phyloP scores from a whole-genome alignment of 2,329 filamentous ascomycete genomes.

The Macroventuria anomochaeta region DNA sequence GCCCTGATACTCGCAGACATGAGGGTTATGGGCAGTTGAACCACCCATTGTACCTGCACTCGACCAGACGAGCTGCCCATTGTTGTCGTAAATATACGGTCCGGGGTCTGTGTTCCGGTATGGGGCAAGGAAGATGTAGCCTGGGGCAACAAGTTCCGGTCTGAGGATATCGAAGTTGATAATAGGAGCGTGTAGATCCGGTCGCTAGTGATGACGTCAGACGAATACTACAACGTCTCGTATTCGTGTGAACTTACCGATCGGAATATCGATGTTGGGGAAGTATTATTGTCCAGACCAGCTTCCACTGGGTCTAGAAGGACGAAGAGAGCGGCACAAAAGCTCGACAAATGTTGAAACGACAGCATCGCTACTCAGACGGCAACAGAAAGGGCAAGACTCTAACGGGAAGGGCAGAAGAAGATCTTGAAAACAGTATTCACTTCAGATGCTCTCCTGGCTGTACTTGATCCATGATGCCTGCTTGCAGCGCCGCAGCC shows the following conservation, averaged over 20 bases:
- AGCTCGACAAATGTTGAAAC: constrained; percentile 11
- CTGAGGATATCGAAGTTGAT: constrained; percentile 13
- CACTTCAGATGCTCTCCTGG: constrained; percentile 1
- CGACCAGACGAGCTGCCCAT: constrained; percentile 12
- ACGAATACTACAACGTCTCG: neutral
- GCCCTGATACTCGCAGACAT: constrained; percentile 15
- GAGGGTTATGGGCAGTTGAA: constrained; percentile 13
- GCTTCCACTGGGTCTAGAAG: neutral
- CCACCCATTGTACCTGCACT: constrained; percentile 13
- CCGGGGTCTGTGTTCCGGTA: constrained; percentile 12
- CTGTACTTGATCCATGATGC: constrained; percentile 2
- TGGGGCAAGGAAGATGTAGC: constrained; percentile 14
- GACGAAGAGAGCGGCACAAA: constrained; percentile 1
- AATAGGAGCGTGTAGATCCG: constrained; percentile 15
- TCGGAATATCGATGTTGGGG: constrained; percentile 11
- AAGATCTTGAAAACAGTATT: neutral
- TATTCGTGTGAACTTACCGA: constrained; percentile 7
- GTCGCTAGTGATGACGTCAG: constrained; percentile 13
- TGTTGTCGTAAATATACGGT: constrained; percentile 14
- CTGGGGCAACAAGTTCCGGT: constrained; percentile 11
- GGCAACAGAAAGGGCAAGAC: neutral
- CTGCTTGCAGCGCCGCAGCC: constrained; percentile 1
- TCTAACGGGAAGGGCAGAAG: neutral
- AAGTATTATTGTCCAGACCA: constrained; percentile 9
- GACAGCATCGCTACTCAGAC: constrained; percentile 6